A percentile compares a stretch with the other conserved stretches of the same genome.
These are phyloP conservation scores for Cryptococcus floricola DNA, from an alignment of 1,284 basidiomycete genomes.

Conservation along the genomic window DNA sequence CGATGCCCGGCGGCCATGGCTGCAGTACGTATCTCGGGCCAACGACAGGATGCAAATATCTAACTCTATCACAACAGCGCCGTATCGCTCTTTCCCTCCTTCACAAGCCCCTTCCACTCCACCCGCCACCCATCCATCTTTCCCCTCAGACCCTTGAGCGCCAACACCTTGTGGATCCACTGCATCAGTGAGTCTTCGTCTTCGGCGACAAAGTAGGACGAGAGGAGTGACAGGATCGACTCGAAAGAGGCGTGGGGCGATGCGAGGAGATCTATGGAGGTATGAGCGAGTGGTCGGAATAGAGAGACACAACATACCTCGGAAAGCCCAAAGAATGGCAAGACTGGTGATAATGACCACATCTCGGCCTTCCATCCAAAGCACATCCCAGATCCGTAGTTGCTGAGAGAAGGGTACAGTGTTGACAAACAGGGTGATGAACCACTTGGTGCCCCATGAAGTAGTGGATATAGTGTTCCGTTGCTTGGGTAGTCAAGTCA, in stretches of 20 bases:
- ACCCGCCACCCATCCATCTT: constrained; percentile 56
- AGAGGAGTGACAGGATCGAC: constrained; percentile 78
- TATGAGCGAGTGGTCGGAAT: background rate
- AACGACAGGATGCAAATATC: too few species aligned
- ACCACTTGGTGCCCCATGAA: constrained; percentile 97
- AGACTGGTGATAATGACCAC: constrained; percentile 78
- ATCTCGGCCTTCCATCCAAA: constrained; percentile 85
- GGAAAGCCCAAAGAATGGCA: constrained; percentile 83
- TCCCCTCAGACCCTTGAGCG: constrained; percentile 64
- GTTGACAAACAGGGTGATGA: constrained; percentile 94
- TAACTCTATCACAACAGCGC: constrained; percentile 27
- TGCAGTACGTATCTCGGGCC: too few species aligned
- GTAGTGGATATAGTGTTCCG: constrained; percentile 86
- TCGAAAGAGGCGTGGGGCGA: constrained; percentile 71
- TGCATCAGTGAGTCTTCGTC: constrained; percentile 72
- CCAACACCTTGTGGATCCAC: constrained; percentile 74
- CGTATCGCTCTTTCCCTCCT: constrained; percentile 26
- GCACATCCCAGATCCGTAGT: constrained; percentile 89
- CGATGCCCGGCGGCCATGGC: too few species aligned
- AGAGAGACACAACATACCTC: constrained; percentile 55
- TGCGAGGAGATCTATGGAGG: constrained; percentile 19
- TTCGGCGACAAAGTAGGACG: constrained; percentile 86
- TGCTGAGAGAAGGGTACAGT: constrained; percentile 95
- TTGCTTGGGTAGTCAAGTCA: constrained; percentile 49
- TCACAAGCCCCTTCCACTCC: constrained; percentile 37